A percentile compares a stretch with the other conserved stretches of the same genome.
Evolutionary conservation across 2,329 filamentous ascomycete species (phyloP).

Genomic region (Fonsecaea monophora): DNA sequence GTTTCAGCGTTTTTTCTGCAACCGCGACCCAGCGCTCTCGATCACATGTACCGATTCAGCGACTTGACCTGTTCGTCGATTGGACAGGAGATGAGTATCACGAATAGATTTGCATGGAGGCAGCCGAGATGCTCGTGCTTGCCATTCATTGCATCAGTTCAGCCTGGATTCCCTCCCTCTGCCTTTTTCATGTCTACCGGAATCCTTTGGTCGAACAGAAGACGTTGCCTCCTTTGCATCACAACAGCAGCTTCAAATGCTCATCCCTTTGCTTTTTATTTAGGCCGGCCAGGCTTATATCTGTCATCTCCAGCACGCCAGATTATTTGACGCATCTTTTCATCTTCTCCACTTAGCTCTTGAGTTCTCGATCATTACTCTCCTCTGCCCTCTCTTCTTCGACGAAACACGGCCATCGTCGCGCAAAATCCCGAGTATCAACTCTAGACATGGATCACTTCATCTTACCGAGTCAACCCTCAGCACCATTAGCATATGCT

Average conservation of each 20-base stretch:
- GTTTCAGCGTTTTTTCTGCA: background rate
- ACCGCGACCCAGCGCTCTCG: background rate
- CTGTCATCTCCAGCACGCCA: background rate
- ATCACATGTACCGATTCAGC: background rate
- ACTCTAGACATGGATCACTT: background rate
- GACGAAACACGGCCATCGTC: background rate
- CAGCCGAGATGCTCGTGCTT: background rate
- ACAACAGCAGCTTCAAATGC: background rate
- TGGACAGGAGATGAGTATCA: slow-evolving; percentile 20
- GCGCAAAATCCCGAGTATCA: background rate
- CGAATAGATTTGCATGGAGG: slow-evolving; percentile 19
- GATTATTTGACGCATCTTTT: background rate
- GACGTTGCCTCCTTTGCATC: background rate
- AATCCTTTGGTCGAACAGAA: background rate
- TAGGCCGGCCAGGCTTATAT: background rate
- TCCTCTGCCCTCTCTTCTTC: background rate
- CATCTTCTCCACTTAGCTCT: background rate
- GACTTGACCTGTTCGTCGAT: background rate
- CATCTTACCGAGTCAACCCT: background rate
- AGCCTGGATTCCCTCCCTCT: background rate
- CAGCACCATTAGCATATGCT: background rate
- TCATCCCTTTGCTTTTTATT: background rate
- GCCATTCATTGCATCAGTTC: background rate
- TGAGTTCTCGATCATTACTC: background rate
- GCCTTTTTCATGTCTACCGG: background rate